Conservation (phyloP, 768 basidiomycete genomes). For the Leccinum pellstonianum region DNA sequence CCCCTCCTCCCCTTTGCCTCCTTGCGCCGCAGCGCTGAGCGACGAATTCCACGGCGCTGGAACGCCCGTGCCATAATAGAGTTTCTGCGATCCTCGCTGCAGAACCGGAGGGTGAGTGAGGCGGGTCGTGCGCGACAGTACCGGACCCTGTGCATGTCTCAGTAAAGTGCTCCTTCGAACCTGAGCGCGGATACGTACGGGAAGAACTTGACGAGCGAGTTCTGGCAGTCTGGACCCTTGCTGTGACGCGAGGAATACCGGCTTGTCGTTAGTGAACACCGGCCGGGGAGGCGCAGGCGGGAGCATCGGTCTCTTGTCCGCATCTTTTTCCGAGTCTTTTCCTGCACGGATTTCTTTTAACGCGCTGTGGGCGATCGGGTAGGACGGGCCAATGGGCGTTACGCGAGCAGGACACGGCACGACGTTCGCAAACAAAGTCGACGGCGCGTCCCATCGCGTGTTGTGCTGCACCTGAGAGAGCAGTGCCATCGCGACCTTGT, state of each 20-base stretch:
- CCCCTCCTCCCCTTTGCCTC: slow-evolving; percentile 28
- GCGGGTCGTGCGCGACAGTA: slow-evolving; percentile 58
- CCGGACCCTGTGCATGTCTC: slow-evolving; percentile 44
- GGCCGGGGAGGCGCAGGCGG: slow-evolving; percentile 39
- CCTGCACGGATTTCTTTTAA: slow-evolving; percentile 36
- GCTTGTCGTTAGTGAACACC: slow-evolving; percentile 45
- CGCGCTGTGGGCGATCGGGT: slow-evolving; percentile 46
- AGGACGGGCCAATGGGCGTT: slow-evolving; percentile 62
- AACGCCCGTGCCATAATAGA: slow-evolving; percentile 40
- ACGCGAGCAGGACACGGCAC: slow-evolving; percentile 62
- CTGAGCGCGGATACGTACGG: slow-evolving; percentile 50
- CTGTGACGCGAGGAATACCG: slow-evolving; percentile 64
- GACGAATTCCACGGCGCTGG: slow-evolving; percentile 48
- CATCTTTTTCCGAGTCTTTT: slow-evolving; percentile 52
- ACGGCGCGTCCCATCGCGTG: slow-evolving; percentile 67
- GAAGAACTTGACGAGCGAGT: slow-evolving; percentile 62
- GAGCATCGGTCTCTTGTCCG: slow-evolving; percentile 39
- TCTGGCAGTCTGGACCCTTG: slow-evolving; percentile 66
- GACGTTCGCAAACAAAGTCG: slow-evolving; percentile 60
- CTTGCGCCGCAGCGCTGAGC: slow-evolving; percentile 13
- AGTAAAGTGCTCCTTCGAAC: neutral
- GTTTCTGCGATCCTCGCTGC: slow-evolving; percentile 42
- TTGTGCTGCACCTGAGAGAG: slow-evolving; percentile 54
- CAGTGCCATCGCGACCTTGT: slow-evolving; percentile 74
- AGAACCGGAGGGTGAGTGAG: slow-evolving; percentile 67